Base-by-base conservation (phyloP, 805 yeast genomes). In the Zygoascus flipseniorum region DNA sequence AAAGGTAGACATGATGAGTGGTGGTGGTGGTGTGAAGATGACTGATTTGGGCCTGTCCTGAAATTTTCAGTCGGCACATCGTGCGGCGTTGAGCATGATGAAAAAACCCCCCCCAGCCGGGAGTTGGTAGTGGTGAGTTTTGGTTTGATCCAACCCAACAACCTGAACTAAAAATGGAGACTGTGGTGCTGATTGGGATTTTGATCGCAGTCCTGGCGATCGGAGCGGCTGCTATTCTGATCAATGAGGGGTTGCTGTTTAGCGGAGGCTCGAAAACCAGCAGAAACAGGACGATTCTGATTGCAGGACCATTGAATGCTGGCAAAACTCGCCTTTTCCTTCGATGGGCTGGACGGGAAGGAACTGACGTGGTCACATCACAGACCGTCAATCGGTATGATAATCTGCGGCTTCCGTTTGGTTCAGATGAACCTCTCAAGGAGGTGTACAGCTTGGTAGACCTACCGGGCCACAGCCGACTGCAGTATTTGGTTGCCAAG, bases 391-490 rank as follows among this genome's bases (percentile, higher is more conserved):
- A 72, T 61, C 53, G 63, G 23, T 67, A 69, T 5, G 70, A 67
- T 8, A 58, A 62, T 9, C 68, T 74, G 51, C 59, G 64, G 48
- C 60, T 81, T n/a, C 79, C 79, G 10, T 63, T 69, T 6, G 69
- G 69, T 1, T 64, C 68, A 3, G 65, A 56, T 8, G 71, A 53
- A 10, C 53, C 43, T 2, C 18, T 43, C 9, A 69, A 63, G 60
- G 74, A 67, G 54, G 69, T 62, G 53, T 76, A 72, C 62, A 79
- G 76, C 56, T 66, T 90, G 42, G 75, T 85, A 50, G 98, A 92
- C 63, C 82, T 82, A 57, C 99, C 99, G 1, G 97, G 97, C n/a
- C 89, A 86, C 69, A 71, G 78, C 52, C 89, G 88, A 68, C 79
- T 90, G 59, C 79, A 78, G 52, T 78, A 80, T 54, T 70, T 83